Percentiles rank a stretch among this genome's conserved stretches.
Conservation (phyloP, 2,329 filamentous ascomycete genomes). For the Diaporthe longicolla region DNA sequence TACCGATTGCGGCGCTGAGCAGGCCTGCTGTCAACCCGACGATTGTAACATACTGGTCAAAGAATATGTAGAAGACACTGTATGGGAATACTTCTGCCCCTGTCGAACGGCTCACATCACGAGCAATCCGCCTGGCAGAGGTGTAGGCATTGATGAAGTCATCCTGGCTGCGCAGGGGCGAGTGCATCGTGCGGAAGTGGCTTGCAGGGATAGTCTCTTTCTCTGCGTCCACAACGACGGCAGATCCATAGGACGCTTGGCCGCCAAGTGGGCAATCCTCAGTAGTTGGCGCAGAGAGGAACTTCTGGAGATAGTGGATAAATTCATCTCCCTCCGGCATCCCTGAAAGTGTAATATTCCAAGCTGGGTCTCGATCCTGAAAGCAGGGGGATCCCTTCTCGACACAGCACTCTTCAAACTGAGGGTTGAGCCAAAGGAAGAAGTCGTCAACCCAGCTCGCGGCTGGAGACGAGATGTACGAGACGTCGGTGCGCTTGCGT, state of each 20-base stretch:
- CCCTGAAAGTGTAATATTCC: conserved; percentile 90
- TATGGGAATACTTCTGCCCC: conserved; percentile 93
- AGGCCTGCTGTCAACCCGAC: conserved; percentile 83
- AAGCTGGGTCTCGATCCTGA: conserved; percentile 79
- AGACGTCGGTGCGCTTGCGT: conserved; percentile 88
- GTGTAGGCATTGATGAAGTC: conserved; percentile 95
- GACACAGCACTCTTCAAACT: conserved; percentile 80
- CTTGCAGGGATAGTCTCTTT: conserved; percentile 80
- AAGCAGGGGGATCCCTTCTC: conserved; percentile 84
- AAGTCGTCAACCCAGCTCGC: conserved; percentile 99
- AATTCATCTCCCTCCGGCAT: conserved; percentile 98
- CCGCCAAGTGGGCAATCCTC: conserved; percentile 91
- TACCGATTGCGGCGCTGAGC: conserved; percentile 84
- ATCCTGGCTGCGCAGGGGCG: conserved; percentile 85
- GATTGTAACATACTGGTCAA: conserved; percentile 94
- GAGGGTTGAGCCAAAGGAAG: conserved; percentile 95
- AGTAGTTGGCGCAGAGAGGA: conserved; percentile 84
- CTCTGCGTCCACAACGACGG: conserved; percentile 82
- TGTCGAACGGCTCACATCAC: conserved; percentile 79
- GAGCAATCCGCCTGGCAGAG: conserved; percentile 88
- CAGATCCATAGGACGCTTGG: conserved; percentile 86
- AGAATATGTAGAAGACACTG: conserved; percentile 98
- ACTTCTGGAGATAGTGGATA: conserved; percentile 85
- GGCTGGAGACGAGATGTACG: conserved; percentile 88
- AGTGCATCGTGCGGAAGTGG: conserved; percentile 93